Evolutionary conservation across 306 rosid species (phyloP).

Genomic region (Malus sieversii): DNA sequence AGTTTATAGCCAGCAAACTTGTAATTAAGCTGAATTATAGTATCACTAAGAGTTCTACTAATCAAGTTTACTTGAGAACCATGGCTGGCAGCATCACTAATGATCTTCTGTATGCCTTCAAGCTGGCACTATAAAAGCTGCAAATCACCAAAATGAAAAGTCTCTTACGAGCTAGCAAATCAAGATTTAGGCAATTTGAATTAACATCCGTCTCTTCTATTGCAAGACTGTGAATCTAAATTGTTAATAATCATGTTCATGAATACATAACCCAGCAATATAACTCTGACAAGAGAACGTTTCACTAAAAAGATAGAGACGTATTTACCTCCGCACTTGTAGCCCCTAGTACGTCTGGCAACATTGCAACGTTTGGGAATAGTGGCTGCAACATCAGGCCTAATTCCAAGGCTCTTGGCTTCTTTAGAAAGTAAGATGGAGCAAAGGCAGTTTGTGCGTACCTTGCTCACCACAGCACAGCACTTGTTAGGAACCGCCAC

Average conservation of each 20-base stretch:
- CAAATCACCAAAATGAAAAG: background rate
- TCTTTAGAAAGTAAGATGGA: background rate
- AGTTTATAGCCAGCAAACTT: background rate
- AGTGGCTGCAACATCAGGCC: slow-evolving; percentile 20
- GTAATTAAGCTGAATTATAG: background rate
- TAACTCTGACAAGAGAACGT: background rate
- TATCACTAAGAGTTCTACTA: background rate
- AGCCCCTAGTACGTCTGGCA: slow-evolving; percentile 17
- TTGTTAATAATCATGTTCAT: background rate
- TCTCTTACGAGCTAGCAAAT: background rate
- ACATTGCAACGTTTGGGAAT: slow-evolving; percentile 32
- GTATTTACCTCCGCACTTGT: slow-evolving; percentile 39
- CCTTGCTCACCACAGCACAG: background rate
- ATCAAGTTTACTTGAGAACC: background rate
- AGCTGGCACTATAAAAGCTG: background rate
- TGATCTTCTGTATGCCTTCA: background rate
- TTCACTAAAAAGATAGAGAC: background rate
- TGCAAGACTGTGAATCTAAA: background rate
- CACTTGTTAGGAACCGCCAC: background rate
- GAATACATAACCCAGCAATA: background rate
- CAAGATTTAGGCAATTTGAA: background rate
- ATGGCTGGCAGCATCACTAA: background rate
- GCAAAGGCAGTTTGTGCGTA: background rate
- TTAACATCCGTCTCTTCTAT: background rate
- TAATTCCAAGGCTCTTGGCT: slow-evolving; percentile 7